Evolutionary conservation across 768 basidiomycete genomes (phyloP).

Genomic region (Hysterangium stoloniferum): DNA sequence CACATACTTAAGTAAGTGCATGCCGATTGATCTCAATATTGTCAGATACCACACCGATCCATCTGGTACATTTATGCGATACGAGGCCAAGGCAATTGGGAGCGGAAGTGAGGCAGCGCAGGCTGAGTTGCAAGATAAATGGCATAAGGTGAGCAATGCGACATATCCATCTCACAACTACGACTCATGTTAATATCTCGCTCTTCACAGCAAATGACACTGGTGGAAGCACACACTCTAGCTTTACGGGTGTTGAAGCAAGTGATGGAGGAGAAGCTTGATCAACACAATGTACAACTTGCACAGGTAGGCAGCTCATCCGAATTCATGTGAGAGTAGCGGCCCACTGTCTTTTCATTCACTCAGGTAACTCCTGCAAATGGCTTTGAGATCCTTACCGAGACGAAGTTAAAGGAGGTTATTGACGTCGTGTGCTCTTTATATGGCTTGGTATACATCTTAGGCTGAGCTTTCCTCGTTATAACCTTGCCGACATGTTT

Average conservation of each 20-base stretch:
- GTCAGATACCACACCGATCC: slow-evolving; percentile 94
- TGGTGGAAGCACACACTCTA: slow-evolving; percentile 80
- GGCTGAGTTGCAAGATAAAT: slow-evolving; percentile 93
- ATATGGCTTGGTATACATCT: too few species aligned
- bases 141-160: slow-evolving; percentile 65
- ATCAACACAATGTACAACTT: slow-evolving; percentile 96
- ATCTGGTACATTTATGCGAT: slow-evolving; percentile 93
- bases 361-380: slow-evolving; percentile 66
- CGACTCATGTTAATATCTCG: not conserved
- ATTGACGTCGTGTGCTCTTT: too few species aligned
- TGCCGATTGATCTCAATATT: not conserved
- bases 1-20: not conserved
- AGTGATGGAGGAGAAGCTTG: slow-evolving; percentile 99
- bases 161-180: not conserved
- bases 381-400: slow-evolving; percentile 88
- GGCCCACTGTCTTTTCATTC: too few species aligned
- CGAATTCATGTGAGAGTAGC: slow-evolving; percentile 9
- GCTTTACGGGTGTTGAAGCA: slow-evolving; percentile 90
- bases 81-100: slow-evolving; percentile 97
- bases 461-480: too few species aligned
- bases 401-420: slow-evolving; percentile 70
- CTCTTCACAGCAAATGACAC: slow-evolving; percentile 73
- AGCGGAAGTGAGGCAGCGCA: slow-evolving; percentile 98
- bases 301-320: slow-evolving; percentile 66
- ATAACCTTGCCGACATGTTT: too few species aligned